Conservation (phyloP, 352 stramenopile species). For the Achlya hypogyna region DNA sequence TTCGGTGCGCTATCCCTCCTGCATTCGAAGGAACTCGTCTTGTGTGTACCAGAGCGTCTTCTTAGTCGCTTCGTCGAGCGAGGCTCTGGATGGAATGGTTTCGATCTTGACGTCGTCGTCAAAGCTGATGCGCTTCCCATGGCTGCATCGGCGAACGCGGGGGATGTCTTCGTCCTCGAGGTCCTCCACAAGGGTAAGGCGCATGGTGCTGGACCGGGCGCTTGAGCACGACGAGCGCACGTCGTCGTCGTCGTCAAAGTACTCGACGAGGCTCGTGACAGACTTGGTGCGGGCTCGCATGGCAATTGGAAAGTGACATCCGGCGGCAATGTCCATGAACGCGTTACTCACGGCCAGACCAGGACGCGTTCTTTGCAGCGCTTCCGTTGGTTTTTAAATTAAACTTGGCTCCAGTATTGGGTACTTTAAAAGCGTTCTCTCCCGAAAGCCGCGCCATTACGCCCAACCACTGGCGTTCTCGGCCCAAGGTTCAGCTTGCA, state of each 20-base stretch:
- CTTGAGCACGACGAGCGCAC: slow-evolving; percentile 31
- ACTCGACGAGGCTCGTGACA: slow-evolving; percentile 60
- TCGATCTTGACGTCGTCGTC: slow-evolving; percentile 59
- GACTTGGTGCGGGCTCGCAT: slow-evolving; percentile 69
- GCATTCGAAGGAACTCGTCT: slow-evolving; percentile 52
- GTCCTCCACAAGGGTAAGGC: slow-evolving; percentile 24
- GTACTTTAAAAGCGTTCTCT: too few relatives aligned
- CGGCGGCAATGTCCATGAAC: not conserved
- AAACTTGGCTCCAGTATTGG: too few relatives aligned
- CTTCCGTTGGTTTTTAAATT: too few relatives aligned
- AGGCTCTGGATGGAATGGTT: slow-evolving; percentile 55
- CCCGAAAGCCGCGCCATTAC: too few relatives aligned
- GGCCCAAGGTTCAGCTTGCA: too few relatives aligned
- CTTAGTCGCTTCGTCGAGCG: slow-evolving; percentile 73
- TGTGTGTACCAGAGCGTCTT: slow-evolving; percentile 62
- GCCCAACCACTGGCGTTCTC: too few relatives aligned
- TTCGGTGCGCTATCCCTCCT: not conserved
- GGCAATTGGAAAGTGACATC: slow-evolving; percentile 4
- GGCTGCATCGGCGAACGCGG: slow-evolving; percentile 47
- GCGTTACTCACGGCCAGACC: not conserved
- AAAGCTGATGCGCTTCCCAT: slow-evolving; percentile 72
- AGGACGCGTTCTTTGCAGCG: too few relatives aligned
- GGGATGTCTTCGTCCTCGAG: slow-evolving; percentile 29
- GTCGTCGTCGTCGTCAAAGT: slow-evolving; percentile 53
- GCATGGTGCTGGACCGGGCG: slow-evolving; percentile 22